Conservation (phyloP, 805 yeast species). For the Babjeviella inositovora region DNA sequence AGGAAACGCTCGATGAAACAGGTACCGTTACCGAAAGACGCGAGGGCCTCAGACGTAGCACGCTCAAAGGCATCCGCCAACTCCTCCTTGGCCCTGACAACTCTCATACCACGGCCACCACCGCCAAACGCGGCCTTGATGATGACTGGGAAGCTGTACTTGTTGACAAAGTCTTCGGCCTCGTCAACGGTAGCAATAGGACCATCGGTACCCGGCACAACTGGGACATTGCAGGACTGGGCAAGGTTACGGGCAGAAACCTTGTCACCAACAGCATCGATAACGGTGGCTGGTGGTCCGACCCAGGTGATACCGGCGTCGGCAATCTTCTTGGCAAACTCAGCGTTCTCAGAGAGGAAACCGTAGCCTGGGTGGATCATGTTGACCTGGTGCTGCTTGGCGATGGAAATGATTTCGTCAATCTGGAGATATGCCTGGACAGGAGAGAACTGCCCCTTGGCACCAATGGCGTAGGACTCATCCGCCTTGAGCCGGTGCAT, state of each 20-base stretch:
- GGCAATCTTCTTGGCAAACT: slow-evolving; percentile 83
- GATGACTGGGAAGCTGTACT: slow-evolving; percentile 91
- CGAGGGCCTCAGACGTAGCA: slow-evolving; percentile 86
- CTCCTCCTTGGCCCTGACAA: slow-evolving; percentile 91
- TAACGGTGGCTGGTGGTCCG: slow-evolving; percentile 80
- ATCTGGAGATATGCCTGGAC: slow-evolving; percentile 93
- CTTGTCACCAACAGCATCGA: slow-evolving; percentile 93
- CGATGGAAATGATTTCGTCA: slow-evolving; percentile 85
- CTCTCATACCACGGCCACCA: slow-evolving; percentile 99
- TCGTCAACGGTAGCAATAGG: slow-evolving; percentile 74
- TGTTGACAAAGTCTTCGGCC: slow-evolving; percentile 62
- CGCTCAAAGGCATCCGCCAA: slow-evolving; percentile 83
- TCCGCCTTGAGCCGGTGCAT: slow-evolving; percentile 94
- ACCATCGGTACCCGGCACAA: slow-evolving; percentile 96
- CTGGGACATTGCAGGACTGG: slow-evolving; percentile 67
- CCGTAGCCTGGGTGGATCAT: slow-evolving; percentile 94
- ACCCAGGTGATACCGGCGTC: slow-evolving; percentile 90
- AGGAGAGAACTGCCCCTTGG: slow-evolving; percentile 79
- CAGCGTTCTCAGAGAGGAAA: slow-evolving; percentile 79
- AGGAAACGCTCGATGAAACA: slow-evolving; percentile 94
- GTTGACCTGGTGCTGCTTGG: slow-evolving; percentile 59
- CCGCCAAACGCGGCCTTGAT: slow-evolving; percentile 99
- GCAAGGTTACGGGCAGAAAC: slow-evolving; percentile 90
- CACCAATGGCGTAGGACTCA: slow-evolving; percentile 86
- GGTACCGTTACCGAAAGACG: slow-evolving; percentile 97